Percentiles rank a stretch among this genome's conserved stretches.
Conservation (phyloP, 441 rosid genomes). For the Mallotus japonicus region DNA sequence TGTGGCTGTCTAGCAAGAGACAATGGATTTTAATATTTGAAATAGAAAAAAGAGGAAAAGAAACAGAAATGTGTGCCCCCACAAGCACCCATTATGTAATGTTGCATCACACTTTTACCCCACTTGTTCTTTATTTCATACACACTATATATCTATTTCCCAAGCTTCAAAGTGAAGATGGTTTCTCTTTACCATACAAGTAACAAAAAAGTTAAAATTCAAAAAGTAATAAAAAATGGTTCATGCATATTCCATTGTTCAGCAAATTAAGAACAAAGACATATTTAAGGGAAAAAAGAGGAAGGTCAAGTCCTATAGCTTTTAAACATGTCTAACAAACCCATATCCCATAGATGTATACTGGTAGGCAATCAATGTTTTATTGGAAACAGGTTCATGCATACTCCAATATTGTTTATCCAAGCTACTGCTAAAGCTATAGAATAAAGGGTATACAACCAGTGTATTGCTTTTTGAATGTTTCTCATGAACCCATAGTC, state of each 20-base stretch:
- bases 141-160: conserved; percentile 11
- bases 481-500: not conserved
- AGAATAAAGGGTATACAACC: conserved; percentile 22
- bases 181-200: conserved; percentile 18
- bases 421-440: conserved; percentile 18
- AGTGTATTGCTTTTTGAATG: conserved; percentile 12
- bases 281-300: not conserved
- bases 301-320: not conserved
- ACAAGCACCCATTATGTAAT: conserved; percentile 51
- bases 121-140: conserved; percentile 16
- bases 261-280: conserved; percentile 1
- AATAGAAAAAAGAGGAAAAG: conserved; percentile 41
- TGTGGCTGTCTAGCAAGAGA: conserved; percentile 64
- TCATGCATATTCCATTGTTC: conserved; percentile 13
- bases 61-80: conserved; percentile 59
- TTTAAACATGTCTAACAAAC: conserved; percentile 16
- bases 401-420: conserved; percentile 17
- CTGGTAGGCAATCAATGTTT: conserved; percentile 14
- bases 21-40: conserved; percentile 60
- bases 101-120: conserved; percentile 45
- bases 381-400: conserved; percentile 32
- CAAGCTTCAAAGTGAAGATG: conserved; percentile 32
- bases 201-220: not conserved
- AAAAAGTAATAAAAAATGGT: not conserved
- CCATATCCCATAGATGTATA: conserved; percentile 2